A percentile compares a stretch with the other conserved stretches of the same genome.
Conservation (phyloP, 2,329 filamentous ascomycete genomes). For the Ceratocystis variospora region DNA sequence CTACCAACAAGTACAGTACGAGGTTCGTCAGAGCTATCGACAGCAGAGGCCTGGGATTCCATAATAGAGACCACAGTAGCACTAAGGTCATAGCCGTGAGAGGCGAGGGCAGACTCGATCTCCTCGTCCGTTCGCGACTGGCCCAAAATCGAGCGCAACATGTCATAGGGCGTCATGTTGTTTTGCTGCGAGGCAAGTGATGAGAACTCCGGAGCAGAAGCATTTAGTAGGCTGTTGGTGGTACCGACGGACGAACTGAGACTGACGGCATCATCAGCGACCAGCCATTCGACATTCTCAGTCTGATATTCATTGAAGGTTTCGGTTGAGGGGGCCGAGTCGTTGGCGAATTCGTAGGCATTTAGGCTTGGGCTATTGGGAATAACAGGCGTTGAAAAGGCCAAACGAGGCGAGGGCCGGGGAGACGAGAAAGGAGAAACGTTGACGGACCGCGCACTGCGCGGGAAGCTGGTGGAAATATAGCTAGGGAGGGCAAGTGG, state of each 20-base stretch:
- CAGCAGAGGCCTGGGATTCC: conserved; percentile 41
- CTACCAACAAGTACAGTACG: conserved; percentile 73
- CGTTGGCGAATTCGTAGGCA: conserved; percentile 83
- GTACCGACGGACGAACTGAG: conserved; percentile 60
- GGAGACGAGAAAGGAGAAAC: conserved; percentile 90
- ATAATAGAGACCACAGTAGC: conserved; percentile 83
- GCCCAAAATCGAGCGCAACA: conserved; percentile 85
- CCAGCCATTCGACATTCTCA: conserved; percentile 94
- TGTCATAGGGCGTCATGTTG: conserved; percentile 97
- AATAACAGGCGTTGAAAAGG: conserved; percentile 76
- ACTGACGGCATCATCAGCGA: conserved; percentile 74
- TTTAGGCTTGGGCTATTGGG: conserved; percentile 89
- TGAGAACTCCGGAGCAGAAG: conserved; percentile 66
- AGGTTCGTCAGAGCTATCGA: conserved; percentile 36
- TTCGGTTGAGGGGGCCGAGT: conserved; percentile 66
- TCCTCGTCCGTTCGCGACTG: conserved; percentile 85
- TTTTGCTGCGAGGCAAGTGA: conserved; percentile 46
- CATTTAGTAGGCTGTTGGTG: conserved; percentile 58
- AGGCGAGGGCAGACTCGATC: conserved; percentile 77
- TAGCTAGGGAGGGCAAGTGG: conserved; percentile 78
- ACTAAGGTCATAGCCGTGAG: conserved; percentile 84
- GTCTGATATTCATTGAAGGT: conserved; percentile 82
- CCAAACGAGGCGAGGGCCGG: conserved; percentile 78
- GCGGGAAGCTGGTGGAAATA: conserved; percentile 60
- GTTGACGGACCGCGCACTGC: conserved; percentile 61